Percentiles rank a stretch among this genome's conserved stretches.
phyloP scores from a whole-genome alignment of 148 eudicot species.

The Vaccinium darrowii region DNA sequence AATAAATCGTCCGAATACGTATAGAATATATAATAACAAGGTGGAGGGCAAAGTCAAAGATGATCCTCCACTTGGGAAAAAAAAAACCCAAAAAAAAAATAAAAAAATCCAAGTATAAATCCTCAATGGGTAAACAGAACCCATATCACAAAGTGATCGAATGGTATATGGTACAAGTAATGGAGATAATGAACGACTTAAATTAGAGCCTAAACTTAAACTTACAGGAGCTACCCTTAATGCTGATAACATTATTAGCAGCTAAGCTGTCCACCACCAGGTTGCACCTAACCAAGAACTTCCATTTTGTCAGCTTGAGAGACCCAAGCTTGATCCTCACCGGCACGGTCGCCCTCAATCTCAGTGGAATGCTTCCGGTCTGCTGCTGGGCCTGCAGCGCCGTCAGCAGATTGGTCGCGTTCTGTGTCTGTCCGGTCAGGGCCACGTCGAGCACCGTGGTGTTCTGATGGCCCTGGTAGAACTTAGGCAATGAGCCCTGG shows the following conservation, averaged over 20 bases:
- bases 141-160: neutral
- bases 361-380: conserved; percentile 60
- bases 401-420: conserved; percentile 43
- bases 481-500: conserved; percentile 61
- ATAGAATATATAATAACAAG: neutral
- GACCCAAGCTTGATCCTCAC: conserved; percentile 71
- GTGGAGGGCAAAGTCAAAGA: neutral
- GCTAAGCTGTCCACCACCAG: conserved; percentile 53
- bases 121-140: neutral
- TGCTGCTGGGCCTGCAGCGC: conserved; percentile 35
- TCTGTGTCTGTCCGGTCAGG: conserved; percentile 47
- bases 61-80: neutral
- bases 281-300: conserved; percentile 64
- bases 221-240: conserved; percentile 59
- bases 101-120: neutral
- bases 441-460: conserved; percentile 55
- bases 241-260: conserved; percentile 39
- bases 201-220: conserved; percentile 47
- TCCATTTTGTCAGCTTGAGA: conserved; percentile 68
- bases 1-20: neutral
- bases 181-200: neutral
- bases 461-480: conserved; percentile 83
- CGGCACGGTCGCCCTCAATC: conserved; percentile 59
- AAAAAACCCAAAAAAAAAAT: neutral
- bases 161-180: neutral